Evolutionary conservation across 192 early-diverging fungal genomes (phyloP).

Genomic region (Gorgonomyces haynaldii): DNA sequence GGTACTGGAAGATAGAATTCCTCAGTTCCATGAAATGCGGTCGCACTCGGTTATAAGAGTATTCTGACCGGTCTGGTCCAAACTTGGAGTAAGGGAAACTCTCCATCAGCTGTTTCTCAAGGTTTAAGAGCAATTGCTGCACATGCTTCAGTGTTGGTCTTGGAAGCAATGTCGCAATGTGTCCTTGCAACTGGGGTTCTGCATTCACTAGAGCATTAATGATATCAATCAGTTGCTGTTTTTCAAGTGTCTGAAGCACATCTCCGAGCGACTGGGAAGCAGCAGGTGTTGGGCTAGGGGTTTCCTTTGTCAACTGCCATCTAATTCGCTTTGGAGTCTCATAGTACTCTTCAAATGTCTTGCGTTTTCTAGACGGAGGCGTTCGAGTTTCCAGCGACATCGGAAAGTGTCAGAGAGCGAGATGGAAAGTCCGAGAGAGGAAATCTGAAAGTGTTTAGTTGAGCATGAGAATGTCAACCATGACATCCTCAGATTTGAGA

Average conservation of each 20-base stretch:
- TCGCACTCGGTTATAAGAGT: constrained; percentile 78
- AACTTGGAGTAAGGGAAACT: constrained; percentile 80
- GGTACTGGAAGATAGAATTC: constrained; percentile 31
- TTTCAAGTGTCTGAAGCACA: constrained; percentile 49
- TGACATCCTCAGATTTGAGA: too few species aligned
- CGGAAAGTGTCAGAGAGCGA: too few species aligned
- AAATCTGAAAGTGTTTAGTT: too few species aligned
- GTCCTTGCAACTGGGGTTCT: constrained; percentile 58
- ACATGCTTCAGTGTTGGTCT: constrained; percentile 75
- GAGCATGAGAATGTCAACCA: too few species aligned
- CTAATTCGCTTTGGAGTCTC: constrained; percentile 7
- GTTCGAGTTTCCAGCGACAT: too few species aligned
- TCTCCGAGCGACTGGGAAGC: constrained; percentile 19
- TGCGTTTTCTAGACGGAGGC: too few species aligned
- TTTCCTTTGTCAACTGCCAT: constrained; percentile 1
- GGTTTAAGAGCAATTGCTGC: constrained; percentile 44
- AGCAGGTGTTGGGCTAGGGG: constrained; percentile 18
- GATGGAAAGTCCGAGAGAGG: too few species aligned
- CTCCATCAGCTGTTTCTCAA: constrained; percentile 60
- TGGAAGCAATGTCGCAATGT: constrained; percentile 65
- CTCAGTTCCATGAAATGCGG: constrained; percentile 60
- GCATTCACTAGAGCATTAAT: constrained; percentile 59
- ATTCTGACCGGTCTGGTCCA: constrained; percentile 65
- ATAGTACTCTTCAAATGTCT: too few species aligned
- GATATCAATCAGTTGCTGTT: constrained; percentile 61